Base-by-base conservation (phyloP, 106 monocot species). In the Platanthera zijinensis region DNA sequence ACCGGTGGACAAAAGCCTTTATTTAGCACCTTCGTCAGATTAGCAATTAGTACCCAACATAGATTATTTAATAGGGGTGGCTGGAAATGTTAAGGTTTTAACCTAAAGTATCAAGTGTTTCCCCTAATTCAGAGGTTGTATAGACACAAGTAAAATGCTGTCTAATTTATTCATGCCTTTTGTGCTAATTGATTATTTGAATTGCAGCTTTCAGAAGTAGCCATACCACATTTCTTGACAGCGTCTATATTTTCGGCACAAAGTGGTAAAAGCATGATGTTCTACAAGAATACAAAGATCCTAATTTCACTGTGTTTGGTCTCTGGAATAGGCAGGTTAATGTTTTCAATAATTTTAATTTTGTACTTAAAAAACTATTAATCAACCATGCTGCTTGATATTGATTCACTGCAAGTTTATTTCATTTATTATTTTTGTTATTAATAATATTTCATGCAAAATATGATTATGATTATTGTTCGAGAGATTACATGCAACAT, bases 241-340 rank as follows among this genome's bases (percentile, higher is more conserved):
- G 96, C 91, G 50, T 90, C 93, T 22, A 91, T 96, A 19, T 96
- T 96, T 89, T 93, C 90, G 53, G 96, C 96, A 61, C 91, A 96
- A 73, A 89, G 85, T 81, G 85, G 85, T 64, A 84, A 91, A 56
- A 81, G 83, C 51, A 52, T 77, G n/a, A 51, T 70, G 15, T 97
- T 97, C 59, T 87, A 81, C 46, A 84, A 75, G 66, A 93, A 93
- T 75, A 80, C 86, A n/a, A 93, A 69, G 74, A 59, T 97, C 51
- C 82, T 97, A 47, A 71, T 89, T 69, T 51, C 91, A 49, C 78
- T 97, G 72, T 97, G 96, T 77, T 78, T 93, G 46, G 74, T 82
- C 79, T 97, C 96, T 63, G 96, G 91, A 84, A 89, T 97, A 78
- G 89, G 80, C 81, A 97, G 96, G 96, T 93, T 75, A 77, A 79